These are phyloP conservation scores for Aotearoamyces nothofagi DNA, from an alignment of 2,329 filamentous ascomycete genomes.

Conservation along the genomic window DNA sequence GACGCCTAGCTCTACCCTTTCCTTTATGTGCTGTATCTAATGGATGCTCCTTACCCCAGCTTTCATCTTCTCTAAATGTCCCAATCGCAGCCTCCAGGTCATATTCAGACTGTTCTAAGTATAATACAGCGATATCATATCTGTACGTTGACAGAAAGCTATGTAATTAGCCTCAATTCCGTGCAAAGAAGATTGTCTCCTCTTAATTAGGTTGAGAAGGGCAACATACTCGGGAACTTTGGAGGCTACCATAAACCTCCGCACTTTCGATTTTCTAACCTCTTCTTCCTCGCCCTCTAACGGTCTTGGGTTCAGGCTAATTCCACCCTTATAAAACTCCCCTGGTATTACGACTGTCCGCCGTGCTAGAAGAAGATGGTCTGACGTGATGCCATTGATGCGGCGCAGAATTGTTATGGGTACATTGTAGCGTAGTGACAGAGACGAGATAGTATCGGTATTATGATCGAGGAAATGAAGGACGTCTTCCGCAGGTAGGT, in stretches of 20 bases:
- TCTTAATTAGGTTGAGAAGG: background rate
- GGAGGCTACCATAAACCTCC: constrained; percentile 65
- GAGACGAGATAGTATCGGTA: constrained; percentile 50
- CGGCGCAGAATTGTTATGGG: constrained; percentile 45
- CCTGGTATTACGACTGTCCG: constrained; percentile 58
- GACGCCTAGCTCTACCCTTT: constrained; percentile 22
- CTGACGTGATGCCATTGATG: constrained; percentile 54
- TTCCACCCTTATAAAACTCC: constrained; percentile 49
- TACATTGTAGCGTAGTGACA: constrained; percentile 59
- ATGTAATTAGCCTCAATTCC: constrained; percentile 17
- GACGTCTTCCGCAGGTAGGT: constrained; percentile 38
- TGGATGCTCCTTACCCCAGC: constrained; percentile 59
- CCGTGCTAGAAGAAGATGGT: constrained; percentile 55
- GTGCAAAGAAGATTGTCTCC: background rate
- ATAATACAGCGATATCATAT: constrained; percentile 58
- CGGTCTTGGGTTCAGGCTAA: constrained; percentile 54
- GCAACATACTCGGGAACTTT: constrained; percentile 56
- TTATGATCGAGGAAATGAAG: constrained; percentile 60
- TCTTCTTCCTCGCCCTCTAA: constrained; percentile 64
- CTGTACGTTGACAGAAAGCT: constrained; percentile 23
- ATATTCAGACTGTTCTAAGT: constrained; percentile 55
- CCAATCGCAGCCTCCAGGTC: constrained; percentile 49
- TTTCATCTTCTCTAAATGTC: constrained; percentile 54
- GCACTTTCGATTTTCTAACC: constrained; percentile 50
- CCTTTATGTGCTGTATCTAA: constrained; percentile 29